Base-by-base conservation (phyloP, 2,329 filamentous ascomycete species). In the Aspergillus tanneri region DNA sequence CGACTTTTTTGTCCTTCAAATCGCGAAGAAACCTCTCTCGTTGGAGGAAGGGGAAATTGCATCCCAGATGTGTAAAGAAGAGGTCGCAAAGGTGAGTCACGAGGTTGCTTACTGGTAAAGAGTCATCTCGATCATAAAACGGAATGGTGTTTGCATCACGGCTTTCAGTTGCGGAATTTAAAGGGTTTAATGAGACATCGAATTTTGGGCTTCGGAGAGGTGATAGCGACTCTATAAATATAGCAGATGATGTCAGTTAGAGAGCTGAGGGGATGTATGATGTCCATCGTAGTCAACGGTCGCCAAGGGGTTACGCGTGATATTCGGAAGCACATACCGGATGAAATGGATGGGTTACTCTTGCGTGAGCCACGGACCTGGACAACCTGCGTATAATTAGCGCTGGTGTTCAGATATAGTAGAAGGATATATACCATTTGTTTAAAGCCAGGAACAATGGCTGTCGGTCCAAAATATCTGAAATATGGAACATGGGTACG, bases 391-490 rank as follows among this genome's bases (percentile, higher is more conserved):
- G 27, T 18, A 27, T 21, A 11, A 24, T 41, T 18, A 39, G 28
- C 16, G n/a, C 25, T n/a, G 3, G 4, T 5, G 44, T n/a, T n/a
- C n/a, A n/a, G n/a, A 37, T 11, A 16, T 35, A 22, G 6, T 36
- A 6, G n/a, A 25, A n/a, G 24, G 14, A 25, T 36, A 38, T 58
- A 16, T 21, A 95, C 88, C 88, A 95, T 95, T 67, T 95, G 89
- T 69, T 95, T 95, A 72, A 90, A 95, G 18, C 90, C 90, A 1
- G 90, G 90, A 43, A 93, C 88, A 62, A 95, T 95, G 53, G 90
- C 90, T 1, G 90, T 95, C 0, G 89, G 88, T 0, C 90, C 90
- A 64, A 95, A 93, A 69, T 93, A 95, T 51, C 90, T 79, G 61
- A 95, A 95, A 66, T 93, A 96, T 0, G 90, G 90, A 54, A 95